Conservation (phyloP, 176 grass and related monocot genomes). For the Carex scoparia region DNA sequence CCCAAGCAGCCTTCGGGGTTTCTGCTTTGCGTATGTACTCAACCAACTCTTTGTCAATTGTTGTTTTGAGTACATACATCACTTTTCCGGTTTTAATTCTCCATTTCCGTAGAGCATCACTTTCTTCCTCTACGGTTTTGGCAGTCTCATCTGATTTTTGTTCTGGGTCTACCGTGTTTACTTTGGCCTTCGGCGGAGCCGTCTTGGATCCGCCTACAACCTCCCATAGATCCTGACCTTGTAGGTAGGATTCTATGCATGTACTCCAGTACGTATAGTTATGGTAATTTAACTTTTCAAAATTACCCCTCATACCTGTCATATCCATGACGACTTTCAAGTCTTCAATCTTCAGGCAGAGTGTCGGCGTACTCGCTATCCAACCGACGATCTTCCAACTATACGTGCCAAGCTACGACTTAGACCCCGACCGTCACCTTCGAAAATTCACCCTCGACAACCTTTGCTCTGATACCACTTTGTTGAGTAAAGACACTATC, state of each 20-base stretch:
- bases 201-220: background rate
- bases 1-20: background rate
- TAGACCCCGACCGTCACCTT: no score
- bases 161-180: background rate
- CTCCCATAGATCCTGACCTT: conserved; percentile 9
- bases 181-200: background rate
- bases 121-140: background rate
- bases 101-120: background rate
- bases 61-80: background rate
- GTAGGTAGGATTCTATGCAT: conserved; percentile 8
- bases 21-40: background rate
- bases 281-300: background rate
- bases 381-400: no score
- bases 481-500: no score
- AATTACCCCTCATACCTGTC: background rate
- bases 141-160: background rate
- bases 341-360: no score
- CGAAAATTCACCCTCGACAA: no score
- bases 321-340: background rate
- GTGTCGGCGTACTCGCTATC: no score
- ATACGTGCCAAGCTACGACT: no score
- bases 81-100: background rate
- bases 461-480: no score
- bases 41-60: background rate
- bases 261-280: conserved; percentile 2